Evolutionary conservation across 2,329 filamentous ascomycete species (phyloP).

Genomic region (Colletotrichum sp.): DNA sequence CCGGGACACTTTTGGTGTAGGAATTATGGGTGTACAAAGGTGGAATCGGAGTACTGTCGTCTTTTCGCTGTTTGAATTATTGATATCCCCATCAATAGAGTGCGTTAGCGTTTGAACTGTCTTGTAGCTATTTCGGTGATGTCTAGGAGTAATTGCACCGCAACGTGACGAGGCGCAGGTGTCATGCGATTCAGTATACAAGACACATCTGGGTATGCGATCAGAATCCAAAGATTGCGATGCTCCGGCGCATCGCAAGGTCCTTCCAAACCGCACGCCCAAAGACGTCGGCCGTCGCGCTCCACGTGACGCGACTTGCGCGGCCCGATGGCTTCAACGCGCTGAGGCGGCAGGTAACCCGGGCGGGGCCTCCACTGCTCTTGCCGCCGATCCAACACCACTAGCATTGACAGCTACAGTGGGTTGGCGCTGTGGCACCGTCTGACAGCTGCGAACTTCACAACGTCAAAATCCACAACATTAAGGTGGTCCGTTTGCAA

Average conservation of each 20-base stretch:
- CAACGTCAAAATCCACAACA: not conserved
- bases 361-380: constrained; percentile 2
- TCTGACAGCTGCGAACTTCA: not conserved
- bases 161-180: not conserved
- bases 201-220: not conserved
- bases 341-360: not conserved
- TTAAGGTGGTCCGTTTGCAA: not conserved
- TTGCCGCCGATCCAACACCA: not conserved
- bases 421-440: not conserved
- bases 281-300: not conserved
- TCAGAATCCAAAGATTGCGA: not conserved
- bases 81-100: constrained; percentile 15
- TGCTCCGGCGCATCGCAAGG: not conserved
- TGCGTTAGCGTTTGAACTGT: not conserved
- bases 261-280: not conserved
- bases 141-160: not conserved
- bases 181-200: not conserved
- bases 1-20: not conserved
- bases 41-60: constrained; percentile 3
- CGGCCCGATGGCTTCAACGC: not conserved
- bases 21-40: constrained; percentile 4
- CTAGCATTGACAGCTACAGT: not conserved
- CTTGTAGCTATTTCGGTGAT: not conserved
- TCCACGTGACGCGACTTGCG: constrained; percentile 7
- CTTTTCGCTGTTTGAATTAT: not conserved